A percentile compares a stretch with the other conserved stretches of the same genome.
phyloP scores from a whole-genome alignment of 257 asterid genomes.

The Jacaranda mimosifolia region DNA sequence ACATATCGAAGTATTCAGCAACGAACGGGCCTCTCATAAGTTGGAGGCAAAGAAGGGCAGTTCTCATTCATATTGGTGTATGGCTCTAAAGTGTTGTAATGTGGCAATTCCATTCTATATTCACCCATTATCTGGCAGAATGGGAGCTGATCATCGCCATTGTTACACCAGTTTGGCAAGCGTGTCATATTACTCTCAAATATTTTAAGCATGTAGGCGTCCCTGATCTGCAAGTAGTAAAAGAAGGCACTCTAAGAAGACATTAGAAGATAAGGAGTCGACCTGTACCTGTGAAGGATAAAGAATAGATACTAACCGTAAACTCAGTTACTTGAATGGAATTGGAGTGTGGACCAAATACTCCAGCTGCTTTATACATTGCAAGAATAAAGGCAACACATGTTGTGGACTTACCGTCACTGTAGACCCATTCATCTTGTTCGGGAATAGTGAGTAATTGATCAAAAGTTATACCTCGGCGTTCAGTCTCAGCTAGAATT shows the following conservation, averaged over 20 bases:
- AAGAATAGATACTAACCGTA: slow-evolving; percentile 63
- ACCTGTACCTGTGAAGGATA: neutral
- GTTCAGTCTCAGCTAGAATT: slow-evolving; percentile 89
- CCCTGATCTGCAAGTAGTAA: slow-evolving; percentile 70
- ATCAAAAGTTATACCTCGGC: slow-evolving; percentile 88
- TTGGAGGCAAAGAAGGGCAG: slow-evolving; percentile 92
- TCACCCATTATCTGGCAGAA: slow-evolving; percentile 97
- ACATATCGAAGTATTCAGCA: slow-evolving; percentile 50
- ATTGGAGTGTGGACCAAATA: slow-evolving; percentile 76
- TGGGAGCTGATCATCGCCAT: slow-evolving; percentile 59
- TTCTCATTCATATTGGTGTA: slow-evolving; percentile 92
- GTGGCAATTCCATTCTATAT: slow-evolving; percentile 89
- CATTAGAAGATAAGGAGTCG: neutral
- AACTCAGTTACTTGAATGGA: slow-evolving; percentile 97
- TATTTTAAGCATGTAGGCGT: slow-evolving; percentile 93
- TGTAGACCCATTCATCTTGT: slow-evolving; percentile 98
- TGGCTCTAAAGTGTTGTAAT: slow-evolving; percentile 80
- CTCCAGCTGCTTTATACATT: slow-evolving; percentile 96
- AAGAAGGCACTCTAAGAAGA: slow-evolving; percentile 12
- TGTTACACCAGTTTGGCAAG: slow-evolving; percentile 90
- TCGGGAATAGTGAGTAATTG: slow-evolving; percentile 93
- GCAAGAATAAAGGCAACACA: slow-evolving; percentile 96
- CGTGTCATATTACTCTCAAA: slow-evolving; percentile 77
- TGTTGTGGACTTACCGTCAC: slow-evolving; percentile 97
- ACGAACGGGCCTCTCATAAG: slow-evolving; percentile 74